Evolutionary conservation across 306 rosid genomes (phyloP).

Genomic region (Quercus variabilis): DNA sequence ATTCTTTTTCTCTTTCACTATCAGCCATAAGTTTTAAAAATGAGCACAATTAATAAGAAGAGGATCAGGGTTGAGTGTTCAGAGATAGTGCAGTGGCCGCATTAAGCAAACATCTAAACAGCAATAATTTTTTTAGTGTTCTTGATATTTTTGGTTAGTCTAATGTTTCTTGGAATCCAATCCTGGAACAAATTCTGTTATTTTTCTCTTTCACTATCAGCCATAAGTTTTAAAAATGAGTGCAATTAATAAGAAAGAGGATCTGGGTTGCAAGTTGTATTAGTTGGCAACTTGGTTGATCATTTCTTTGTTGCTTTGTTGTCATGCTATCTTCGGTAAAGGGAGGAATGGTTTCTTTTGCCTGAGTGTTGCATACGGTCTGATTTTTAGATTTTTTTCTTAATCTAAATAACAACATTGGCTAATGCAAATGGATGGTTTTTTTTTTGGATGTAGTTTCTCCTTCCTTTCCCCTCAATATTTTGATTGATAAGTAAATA

Average conservation of each 20-base stretch:
- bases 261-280: constrained; percentile 19
- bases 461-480: background rate
- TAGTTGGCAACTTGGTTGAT: background rate
- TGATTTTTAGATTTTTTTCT: constrained; percentile 3
- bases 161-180: background rate
- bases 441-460: background rate
- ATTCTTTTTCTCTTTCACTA: constrained; percentile 26
- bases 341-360: background rate
- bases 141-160: background rate
- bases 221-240: no score
- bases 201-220: constrained; percentile 25
- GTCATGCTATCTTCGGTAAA: background rate
- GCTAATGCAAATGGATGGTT: background rate
- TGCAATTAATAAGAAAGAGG: background rate
- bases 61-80: background rate
- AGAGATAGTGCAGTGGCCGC: no score
- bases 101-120: background rate
- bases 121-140: background rate
- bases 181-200: constrained; percentile 14
- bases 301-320: constrained; percentile 11
- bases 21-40: background rate
- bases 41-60: background rate
- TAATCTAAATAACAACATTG: background rate
- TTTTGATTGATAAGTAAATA: background rate
- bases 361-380: constrained; percentile 15